Percentiles rank a stretch among this genome's conserved stretches.
These are phyloP conservation scores for Nectriaceae sp. DNA, from an alignment of 2,329 filamentous ascomycete genomes.

Conservation along the genomic window DNA sequence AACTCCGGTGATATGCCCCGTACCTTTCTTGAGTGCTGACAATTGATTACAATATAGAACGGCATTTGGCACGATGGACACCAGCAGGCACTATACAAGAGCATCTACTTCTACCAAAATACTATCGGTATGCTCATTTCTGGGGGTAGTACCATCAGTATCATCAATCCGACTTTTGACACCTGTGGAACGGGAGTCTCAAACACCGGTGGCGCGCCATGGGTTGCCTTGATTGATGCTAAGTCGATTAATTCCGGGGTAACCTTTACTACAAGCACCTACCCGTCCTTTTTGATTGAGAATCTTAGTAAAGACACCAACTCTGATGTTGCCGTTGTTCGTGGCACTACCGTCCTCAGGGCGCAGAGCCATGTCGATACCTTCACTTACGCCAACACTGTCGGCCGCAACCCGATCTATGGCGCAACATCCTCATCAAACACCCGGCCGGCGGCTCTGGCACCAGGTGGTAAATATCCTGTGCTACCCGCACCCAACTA, in stretches of 20 bases:
- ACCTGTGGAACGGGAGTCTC: constrained; percentile 38
- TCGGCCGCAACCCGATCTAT: constrained; percentile 41
- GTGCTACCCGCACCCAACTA: constrained; percentile 41
- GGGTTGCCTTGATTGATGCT: constrained; percentile 43
- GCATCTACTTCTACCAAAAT: constrained; percentile 45
- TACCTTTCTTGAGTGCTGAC: no score
- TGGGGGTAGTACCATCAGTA: constrained; percentile 40
- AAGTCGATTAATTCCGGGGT: constrained; percentile 44
- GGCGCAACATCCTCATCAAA: constrained; percentile 33
- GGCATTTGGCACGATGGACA: constrained; percentile 46
- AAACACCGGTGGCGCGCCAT: constrained; percentile 41
- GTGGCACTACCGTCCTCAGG: constrained; percentile 33
- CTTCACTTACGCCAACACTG: constrained; percentile 45
- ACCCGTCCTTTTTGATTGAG: constrained; percentile 45
- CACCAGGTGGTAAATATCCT: constrained; percentile 39
- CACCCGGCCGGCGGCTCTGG: constrained; percentile 36
- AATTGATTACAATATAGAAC: no score
- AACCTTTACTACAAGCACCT: constrained; percentile 38
- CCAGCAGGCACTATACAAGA: constrained; percentile 46
- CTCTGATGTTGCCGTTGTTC: constrained; percentile 37
- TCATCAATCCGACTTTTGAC: constrained; percentile 43
- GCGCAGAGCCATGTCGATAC: constrained; percentile 37
- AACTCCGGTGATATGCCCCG: not conserved
- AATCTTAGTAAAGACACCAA: constrained; percentile 44
- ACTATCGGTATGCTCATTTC: constrained; percentile 35